A percentile compares a stretch with the other conserved stretches of the same genome.
phyloP scores from a whole-genome alignment of 169 alveolate genomes.

The Eimeria sp. region DNA sequence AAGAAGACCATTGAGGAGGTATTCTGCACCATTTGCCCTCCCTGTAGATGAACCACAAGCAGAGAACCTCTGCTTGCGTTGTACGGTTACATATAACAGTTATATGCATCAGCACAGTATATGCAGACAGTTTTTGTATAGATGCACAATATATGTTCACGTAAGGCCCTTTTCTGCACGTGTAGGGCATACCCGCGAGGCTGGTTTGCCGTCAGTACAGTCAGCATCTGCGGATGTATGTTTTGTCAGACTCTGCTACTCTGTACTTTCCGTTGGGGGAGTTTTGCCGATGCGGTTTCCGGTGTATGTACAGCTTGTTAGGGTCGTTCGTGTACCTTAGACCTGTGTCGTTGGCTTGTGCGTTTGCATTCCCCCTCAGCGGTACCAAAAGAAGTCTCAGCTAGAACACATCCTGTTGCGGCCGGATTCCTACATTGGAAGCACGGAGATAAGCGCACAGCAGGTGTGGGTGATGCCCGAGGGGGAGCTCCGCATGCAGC shows the following conservation, averaged over 20 bases:
- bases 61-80: no score
- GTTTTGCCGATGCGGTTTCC: not conserved
- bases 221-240: not conserved
- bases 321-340: not conserved
- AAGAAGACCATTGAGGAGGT: constrained; percentile 74
- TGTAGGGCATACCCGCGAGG: no score
- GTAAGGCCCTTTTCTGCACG: no score
- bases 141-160: no score
- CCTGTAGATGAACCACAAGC: not conserved
- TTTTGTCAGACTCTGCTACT: no score
- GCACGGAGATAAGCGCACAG: constrained; percentile 95
- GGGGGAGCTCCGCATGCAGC: constrained; percentile 91
- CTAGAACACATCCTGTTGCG: constrained; percentile 98
- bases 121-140: no score
- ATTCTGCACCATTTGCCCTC: not conserved
- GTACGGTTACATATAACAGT: no score
- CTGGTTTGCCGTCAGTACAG: no score
- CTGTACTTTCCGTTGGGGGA: not conserved
- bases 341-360: not conserved
- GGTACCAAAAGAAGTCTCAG: constrained; percentile 98
- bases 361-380: constrained; percentile 87
- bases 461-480: constrained; percentile 98
- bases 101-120: no score
- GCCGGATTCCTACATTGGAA: constrained; percentile 99
- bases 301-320: not conserved